Base-by-base conservation (phyloP, 2,329 filamentous ascomycete species). In the Alternaria alternata region DNA sequence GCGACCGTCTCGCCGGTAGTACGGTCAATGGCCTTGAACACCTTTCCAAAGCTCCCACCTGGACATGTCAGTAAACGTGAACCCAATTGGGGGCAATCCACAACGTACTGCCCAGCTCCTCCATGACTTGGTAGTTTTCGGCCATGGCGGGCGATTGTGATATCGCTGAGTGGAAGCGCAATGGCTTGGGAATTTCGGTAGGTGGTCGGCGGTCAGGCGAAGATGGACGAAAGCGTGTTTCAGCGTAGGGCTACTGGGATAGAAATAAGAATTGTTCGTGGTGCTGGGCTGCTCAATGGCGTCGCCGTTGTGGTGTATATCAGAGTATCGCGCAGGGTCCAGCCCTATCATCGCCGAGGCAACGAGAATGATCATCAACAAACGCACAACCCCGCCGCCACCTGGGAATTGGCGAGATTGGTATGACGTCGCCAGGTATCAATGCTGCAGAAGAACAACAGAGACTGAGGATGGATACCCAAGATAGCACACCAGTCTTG, bases 21-120 rank as follows among this genome's bases (percentile, higher is more conserved):
- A 76, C 89, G 92, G 73, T 98, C 93, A 74, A 97, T 94, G 51
- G 93, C 95, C 79, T 97, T 97, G 86, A 96, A 99, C 32, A 99
- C 95, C 44, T 94, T 89, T 57, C 95, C 95, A 79, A 99, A 99
- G 79, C 94, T 97, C 60, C 94, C 94, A 80, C 92, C 93, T 96
- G 54, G 26, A 47, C 8, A 34, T 44, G 60, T 75, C 39, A 75
- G 70, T 57, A 41, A 41, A 14, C 22, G 44, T 2, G 5, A 42
- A 12, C 26, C 8, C 8, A 11, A 12, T 16, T 11, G 22, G 22
- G n/a, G 42, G 38, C 20, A 41, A 36, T 9, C 6, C 14, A 56
- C 28, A n/a, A 74, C 92, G 83, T 83, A 96, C 94, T 94, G 75
- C 94, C 94, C 73, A 98, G 86, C 84, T 98, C 95, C 84, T 98